Evolutionary conservation across 169 alveolate genomes (phyloP), one percentile per base, ranked within the genome.

Genomic region (Theileria equi): DNA sequence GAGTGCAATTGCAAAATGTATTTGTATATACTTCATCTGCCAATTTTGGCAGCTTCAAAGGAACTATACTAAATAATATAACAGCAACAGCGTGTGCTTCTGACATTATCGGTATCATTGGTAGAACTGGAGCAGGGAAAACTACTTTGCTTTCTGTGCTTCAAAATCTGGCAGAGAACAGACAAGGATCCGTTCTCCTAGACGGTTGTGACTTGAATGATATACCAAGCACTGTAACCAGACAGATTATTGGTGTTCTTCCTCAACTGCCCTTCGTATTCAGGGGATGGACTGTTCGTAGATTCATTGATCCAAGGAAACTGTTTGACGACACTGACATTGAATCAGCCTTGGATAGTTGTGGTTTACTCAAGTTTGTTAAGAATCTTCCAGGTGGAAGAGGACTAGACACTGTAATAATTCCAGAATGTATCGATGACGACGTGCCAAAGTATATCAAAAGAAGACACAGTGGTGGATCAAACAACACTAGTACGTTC

Each of bases 61-160:
- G 26, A 45, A 45, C 8, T n/a, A 26, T 31, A 21, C 29, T 73
- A 49, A 73, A 10, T 34, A 28, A 32, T n/a, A 34, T 76, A 3
- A 76, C 26, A 11, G 71, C 64, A 6, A 25, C 21, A n/a, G 65
- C 85, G 10, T 13, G 5, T 13, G 50, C 31, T 0, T 70, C 78
- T 26, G 73, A 76, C 49, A 35, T 76, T 0, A 35, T 76, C 0
- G 85, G 80, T 10, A 47, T 76, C 23, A 59, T 65, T 28, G 85
- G 85, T 2, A 48, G 85, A 10, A 76, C 85, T 13, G 85, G 85
- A 0, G 79, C 85, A 10, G 85, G 85, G 1, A 76, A 76, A 61
- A 76, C 66, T 7, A 65, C 85, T 21, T 63, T 76, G 50, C 35
- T 76, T 13, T 13, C 70, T 5, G 63, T 48, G 34, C 25, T 76